Conservation (phyloP, 1,284 basidiomycete species). For the Uromyces viciae-fabae region DNA sequence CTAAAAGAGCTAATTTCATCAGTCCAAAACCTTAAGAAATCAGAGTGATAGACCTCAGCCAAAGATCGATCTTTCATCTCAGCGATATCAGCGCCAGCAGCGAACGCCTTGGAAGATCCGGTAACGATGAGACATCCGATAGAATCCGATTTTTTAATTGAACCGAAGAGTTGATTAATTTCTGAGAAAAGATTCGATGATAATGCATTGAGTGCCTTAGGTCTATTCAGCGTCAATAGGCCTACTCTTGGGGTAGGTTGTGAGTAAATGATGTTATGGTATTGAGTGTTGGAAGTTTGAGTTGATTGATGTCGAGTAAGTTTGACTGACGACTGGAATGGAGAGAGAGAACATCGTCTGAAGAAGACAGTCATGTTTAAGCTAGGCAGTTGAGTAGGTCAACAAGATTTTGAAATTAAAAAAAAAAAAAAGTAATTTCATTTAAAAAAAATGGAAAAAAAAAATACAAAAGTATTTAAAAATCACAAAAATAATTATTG, state of each 20-base stretch:
- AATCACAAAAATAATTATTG: neutral
- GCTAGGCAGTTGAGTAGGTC: too few relatives aligned
- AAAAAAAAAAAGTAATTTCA: neutral
- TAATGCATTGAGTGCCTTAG: constrained; percentile 79
- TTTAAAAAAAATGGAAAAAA: neutral
- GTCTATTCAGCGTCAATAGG: constrained; percentile 89
- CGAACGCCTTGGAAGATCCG: constrained; percentile 88
- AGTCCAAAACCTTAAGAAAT: constrained; percentile 86
- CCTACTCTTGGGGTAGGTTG: constrained; percentile 63
- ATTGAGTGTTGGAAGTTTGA: neutral
- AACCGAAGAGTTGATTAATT: constrained; percentile 72
- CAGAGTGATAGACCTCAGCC: constrained; percentile 78
- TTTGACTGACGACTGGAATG: neutral
- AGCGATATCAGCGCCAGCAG: constrained; percentile 65
- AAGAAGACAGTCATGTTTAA: too few relatives aligned
- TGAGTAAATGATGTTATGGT: constrained; percentile 21
- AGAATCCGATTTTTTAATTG: constrained; percentile 69
- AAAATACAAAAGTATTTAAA: too few relatives aligned
- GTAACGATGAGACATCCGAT: constrained; percentile 86
- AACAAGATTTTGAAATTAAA: too few relatives aligned
- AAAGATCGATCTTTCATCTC: constrained; percentile 71
- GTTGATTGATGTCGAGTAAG: constrained; percentile 1
- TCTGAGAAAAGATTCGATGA: constrained; percentile 61
- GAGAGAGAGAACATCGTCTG: too few relatives aligned
- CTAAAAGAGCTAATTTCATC: constrained; percentile 66